These are phyloP conservation scores for Stereum hirsutum DNA, from an alignment of 1,284 basidiomycete genomes.

Conservation along the genomic window DNA sequence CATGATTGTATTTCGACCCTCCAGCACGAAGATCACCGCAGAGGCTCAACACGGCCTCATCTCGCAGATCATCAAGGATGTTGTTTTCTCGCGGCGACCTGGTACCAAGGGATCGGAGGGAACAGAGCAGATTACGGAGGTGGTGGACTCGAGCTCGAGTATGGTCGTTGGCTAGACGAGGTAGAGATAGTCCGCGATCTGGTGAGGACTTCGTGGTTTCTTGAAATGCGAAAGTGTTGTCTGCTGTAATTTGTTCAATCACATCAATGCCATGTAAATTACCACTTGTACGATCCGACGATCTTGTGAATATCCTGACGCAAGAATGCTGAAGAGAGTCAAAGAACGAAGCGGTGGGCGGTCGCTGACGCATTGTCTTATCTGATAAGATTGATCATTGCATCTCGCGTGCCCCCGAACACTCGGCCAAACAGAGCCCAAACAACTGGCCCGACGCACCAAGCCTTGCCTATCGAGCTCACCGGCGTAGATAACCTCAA, in stretches of 20 bases:
- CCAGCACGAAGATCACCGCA: conserved; percentile 73
- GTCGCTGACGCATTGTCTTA: too few relatives aligned
- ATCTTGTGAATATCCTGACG: too few relatives aligned
- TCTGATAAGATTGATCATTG: too few relatives aligned
- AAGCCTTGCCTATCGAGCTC: not conserved
- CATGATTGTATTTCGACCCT: conserved; percentile 2
- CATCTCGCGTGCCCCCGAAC: too few relatives aligned
- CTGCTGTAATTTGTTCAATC: too few relatives aligned
- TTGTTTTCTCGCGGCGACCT: conserved; percentile 67
- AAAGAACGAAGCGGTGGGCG: too few relatives aligned
- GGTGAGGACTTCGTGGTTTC: too few relatives aligned
- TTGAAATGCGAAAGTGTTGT: too few relatives aligned
- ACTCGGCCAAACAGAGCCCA: conserved; percentile 10
- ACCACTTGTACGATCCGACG: too few relatives aligned
- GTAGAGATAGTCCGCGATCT: too few relatives aligned
- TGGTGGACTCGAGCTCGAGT: conserved; percentile 29
- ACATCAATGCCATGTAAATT: too few relatives aligned
- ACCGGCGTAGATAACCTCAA: conserved; percentile 16
- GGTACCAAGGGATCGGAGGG: conserved; percentile 12
- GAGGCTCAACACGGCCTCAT: conserved; percentile 91
- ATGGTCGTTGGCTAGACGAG: conserved; percentile 26
- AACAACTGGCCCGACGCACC: conserved; percentile 7
- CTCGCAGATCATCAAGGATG: conserved; percentile 82
- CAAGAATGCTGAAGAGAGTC: too few relatives aligned
- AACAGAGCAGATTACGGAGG: conserved; percentile 18